Base-by-base conservation (phyloP, 306 rosid species). In the Senna siamea region DNA sequence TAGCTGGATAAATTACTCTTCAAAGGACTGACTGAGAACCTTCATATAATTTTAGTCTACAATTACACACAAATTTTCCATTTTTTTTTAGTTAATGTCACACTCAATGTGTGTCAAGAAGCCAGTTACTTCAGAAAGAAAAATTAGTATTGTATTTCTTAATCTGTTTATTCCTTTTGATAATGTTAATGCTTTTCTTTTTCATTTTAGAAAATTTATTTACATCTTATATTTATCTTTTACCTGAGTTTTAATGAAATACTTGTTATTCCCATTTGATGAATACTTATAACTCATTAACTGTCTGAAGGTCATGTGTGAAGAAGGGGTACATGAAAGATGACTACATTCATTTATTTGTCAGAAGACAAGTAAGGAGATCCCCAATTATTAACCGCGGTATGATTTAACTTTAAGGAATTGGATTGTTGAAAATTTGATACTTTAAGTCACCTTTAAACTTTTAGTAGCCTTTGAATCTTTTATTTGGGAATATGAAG, bases 351-450 rank as follows among this genome's bases (percentile, higher is more conserved):
- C 98, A 88, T 59, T 85, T 92, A 38, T 95, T 95, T 78, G 98
- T 95, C 13, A 86, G 92, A 85, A 92, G 83, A 56, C 97, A 96
- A 23, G 81, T 95, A 18, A 88, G 90, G 81, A 92, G 99, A 85
- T 95, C 99, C 50, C 98, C 98, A 9, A 95, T 95, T 73, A 95
- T 92, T 54, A 94, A 94, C 64, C 96, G 98, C 0, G 99, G 96
- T 91, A 86, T 55, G 87, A 66, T 63, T 35, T 44, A 48, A 59
- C 58, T 73, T 65, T 15, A 46, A 63, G 56, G 40, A 61, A 44
- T 40, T 76, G 35, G 28, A 46, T 66, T 76, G 41, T 73, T 55
- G 10, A n/a, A 26, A 15, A 7, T 9, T 17, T 65, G 70, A 17
- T 34, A 20, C 41, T 19, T 69, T 57, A 26, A 43, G 48, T 73